These are phyloP conservation scores for Gossypium ekmanianum DNA, from an alignment of 345 rosid species.

Conservation along the genomic window DNA sequence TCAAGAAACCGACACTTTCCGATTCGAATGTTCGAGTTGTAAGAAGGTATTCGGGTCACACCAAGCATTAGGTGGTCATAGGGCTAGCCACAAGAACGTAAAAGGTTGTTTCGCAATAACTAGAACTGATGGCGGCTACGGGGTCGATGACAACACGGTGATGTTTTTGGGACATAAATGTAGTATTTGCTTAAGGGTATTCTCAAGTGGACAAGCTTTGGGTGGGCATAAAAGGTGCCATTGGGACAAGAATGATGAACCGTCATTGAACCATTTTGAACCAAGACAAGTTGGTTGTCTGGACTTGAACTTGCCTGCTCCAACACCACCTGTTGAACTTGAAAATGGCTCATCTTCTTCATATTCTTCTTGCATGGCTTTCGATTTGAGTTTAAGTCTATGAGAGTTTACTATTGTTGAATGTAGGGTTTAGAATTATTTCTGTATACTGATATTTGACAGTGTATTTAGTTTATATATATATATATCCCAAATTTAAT, in stretches of 20 bases:
- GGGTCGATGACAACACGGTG: conserved; percentile 19
- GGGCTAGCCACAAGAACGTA: conserved; percentile 84
- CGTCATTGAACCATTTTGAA: conserved; percentile 11
- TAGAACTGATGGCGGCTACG: conserved; percentile 24
- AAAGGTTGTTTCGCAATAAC: conserved; percentile 74
- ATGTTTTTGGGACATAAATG: conserved; percentile 49
- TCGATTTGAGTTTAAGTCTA: conserved; percentile 77
- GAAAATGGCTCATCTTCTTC: conserved; percentile 40
- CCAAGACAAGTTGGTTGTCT: conserved; percentile 23
- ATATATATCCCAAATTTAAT: neutral
- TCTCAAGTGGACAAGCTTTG: conserved; percentile 66
- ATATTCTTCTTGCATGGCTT: conserved; percentile 35
- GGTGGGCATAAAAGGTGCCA: conserved; percentile 86
- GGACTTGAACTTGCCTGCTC: conserved; percentile 70
- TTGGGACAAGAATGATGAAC: conserved; percentile 54
- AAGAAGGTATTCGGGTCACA: conserved; percentile 86
- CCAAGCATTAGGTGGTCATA: conserved; percentile 88
- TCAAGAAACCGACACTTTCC: conserved; percentile 23
- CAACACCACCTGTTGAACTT: neutral
- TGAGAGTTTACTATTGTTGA: conserved; percentile 23
- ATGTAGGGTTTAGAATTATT: conserved; percentile 13
- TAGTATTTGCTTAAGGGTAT: conserved; percentile 55
- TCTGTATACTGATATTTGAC: conserved; percentile 16
- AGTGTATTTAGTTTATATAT: neutral
- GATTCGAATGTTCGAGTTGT: conserved; percentile 75